phyloP scores from a whole-genome alignment of 2,329 filamentous ascomycete genomes.

The Fusarium napiforme region DNA sequence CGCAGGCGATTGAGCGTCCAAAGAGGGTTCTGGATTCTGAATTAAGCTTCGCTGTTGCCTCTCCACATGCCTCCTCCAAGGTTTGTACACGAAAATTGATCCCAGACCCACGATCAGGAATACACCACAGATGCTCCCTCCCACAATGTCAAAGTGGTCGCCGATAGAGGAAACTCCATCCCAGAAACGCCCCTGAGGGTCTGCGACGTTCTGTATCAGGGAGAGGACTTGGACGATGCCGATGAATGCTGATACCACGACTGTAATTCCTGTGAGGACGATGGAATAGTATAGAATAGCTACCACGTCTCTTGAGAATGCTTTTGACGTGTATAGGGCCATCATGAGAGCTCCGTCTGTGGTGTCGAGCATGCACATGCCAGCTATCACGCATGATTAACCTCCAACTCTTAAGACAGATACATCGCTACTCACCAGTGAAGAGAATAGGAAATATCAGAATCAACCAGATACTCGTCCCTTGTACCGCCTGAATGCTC shows the following conservation, averaged over 20 bases:
- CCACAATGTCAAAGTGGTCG: conserved; percentile 87
- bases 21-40: background rate
- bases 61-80: conserved; percentile 72
- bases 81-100: conserved; percentile 79
- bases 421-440: conserved; percentile 66
- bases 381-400: conserved; percentile 61
- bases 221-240: conserved; percentile 86
- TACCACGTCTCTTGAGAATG: conserved; percentile 82
- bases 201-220: conserved; percentile 78
- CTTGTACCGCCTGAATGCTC: conserved; percentile 84
- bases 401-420: accelerated
- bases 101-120: conserved; percentile 82
- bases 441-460: conserved; percentile 91
- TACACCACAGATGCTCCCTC: conserved; percentile 84
- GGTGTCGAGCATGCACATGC: conserved; percentile 95
- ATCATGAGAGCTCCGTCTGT: conserved; percentile 96
- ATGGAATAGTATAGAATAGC: conserved; percentile 95
- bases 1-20: conserved; percentile 1
- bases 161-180: conserved; percentile 81
- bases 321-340: conserved; percentile 84
- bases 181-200: conserved; percentile 85
- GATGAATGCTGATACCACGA: conserved; percentile 85
- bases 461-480: conserved; percentile 94
- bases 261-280: conserved; percentile 84
- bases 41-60: conserved; percentile 32